Evolutionary conservation across 2,329 filamentous ascomycete genomes (phyloP), one percentile per base, ranked within the genome.

Genomic region (Botryosphaeria agaves): DNA sequence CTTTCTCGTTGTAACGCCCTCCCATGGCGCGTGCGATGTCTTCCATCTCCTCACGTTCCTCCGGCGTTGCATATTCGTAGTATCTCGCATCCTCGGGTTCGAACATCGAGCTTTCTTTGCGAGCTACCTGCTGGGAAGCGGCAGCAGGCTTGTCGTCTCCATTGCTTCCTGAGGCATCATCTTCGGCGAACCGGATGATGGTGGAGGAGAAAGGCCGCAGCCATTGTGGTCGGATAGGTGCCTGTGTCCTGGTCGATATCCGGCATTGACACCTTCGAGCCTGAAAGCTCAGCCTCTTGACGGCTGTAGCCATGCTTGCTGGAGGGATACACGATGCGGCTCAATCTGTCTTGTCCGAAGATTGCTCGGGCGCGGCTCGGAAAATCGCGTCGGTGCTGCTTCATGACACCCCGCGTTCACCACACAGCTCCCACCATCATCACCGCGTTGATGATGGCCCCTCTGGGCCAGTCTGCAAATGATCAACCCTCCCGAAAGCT

Each of bases 131-230:
- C n/a, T n/a, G n/a, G n/a, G n/a, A n/a, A n/a, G n/a, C n/a, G n/a
- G n/a, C n/a, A n/a, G n/a, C n/a, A n/a, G n/a, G n/a, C n/a, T n/a
- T n/a, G n/a, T n/a, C n/a, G n/a, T n/a, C n/a, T n/a, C n/a, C n/a
- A n/a, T n/a, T n/a, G n/a, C n/a, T n/a, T n/a, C n/a, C n/a, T n/a
- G n/a, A 35, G 15, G 14, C 16, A 11, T 31, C 19, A 9, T 8
- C 32, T 16, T 40, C 43, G 3, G 18, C 17, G 30, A 28, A 32
- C 5, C 35, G 40, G 17, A 32, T 17, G 7, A 39, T 18, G 3
- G 49, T 52, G 18, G 42, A 44, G 18, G 49, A 49, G 3, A 54
- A 36, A 20, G 46, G 36, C 18, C 49, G 49, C 25, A 44, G 46
- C 47, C 48, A 51, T 46, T 46, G 46, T 23, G 38, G 39, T 38